Base-by-base conservation (phyloP, 169 alveolate genomes). In the Perkinsus marinus region DNA sequence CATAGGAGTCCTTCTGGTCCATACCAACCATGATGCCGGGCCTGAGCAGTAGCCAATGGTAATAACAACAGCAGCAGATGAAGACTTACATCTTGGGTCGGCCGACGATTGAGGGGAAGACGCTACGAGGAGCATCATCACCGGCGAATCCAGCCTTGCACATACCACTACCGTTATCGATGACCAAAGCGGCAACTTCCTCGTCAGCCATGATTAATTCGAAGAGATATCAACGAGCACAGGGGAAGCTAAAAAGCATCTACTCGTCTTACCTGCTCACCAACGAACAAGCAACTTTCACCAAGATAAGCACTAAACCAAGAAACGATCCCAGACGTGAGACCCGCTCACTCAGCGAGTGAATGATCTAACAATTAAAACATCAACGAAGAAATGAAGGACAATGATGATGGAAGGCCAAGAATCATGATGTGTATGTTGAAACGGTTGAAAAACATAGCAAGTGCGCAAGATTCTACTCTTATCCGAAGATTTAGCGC, bases 111-210 rank as follows among this genome's bases (percentile, higher is more conserved):
- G 99, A 96, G 36, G 99, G 99, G 95, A 98, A 98, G 57, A 96
- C 98, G 93, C 98, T 95, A 57, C 98, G 94, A 43, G 99, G 99
- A 68, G 98, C 98, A 92, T 97, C 99, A 89, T 98, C 99, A 10
- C 99, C 99, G 39, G 99, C 98, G 79, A 98, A 95, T 89, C 99
- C 99, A 39, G 99, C 99, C 95, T 98, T 98, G 94, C 98, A 97
- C 97, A 96, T 96, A 68, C 99, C 99, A 93, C 99, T 97, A 68
- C 99, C 99, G 94, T 98, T 98, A 94, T 98, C 99, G 92, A 98
- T 96, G 92, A 98, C 99, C 94, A 98, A 94, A 47, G 99, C 98
- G 92, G 96, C 95, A 91, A 94, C 91, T 92, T 96, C 98, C 91
- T 96, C 98, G 94, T 95, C 97, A 79, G 97, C 95, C 98, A 96